These are phyloP conservation scores for Talaromyces sp. DNA, from an alignment of 2,329 filamentous ascomycete species.

Conservation along the genomic window DNA sequence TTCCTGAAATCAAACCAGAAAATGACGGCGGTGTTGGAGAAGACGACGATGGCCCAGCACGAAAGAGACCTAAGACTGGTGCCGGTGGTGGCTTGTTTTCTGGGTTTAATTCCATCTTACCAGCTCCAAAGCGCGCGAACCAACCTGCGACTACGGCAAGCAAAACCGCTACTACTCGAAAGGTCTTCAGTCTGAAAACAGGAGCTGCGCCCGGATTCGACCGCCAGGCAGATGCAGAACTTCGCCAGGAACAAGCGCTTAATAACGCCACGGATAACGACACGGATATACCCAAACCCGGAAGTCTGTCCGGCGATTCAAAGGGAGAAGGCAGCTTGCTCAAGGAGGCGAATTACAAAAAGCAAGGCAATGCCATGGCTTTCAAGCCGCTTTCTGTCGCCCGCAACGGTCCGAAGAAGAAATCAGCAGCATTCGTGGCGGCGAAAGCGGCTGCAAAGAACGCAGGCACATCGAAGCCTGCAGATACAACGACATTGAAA, in stretches of 20 bases:
- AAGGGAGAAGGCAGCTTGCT: conserved; percentile 8
- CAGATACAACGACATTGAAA: conserved; percentile 16
- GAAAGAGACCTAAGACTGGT: conserved; percentile 64
- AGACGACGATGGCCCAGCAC: conserved; percentile 54
- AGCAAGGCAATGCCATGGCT: conserved; percentile 74
- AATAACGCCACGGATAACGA: conserved; percentile 24
- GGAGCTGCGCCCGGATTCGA: conserved; percentile 78
- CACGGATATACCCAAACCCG: conserved; percentile 20
- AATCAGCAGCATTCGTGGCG: conserved; percentile 24
- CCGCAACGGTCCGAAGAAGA: conserved; percentile 68
- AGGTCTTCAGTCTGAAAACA: conserved; percentile 71
- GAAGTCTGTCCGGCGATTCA: conserved; percentile 16
- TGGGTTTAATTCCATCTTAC: conserved; percentile 81
- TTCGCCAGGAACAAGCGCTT: conserved; percentile 22
- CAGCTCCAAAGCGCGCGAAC: conserved; percentile 64
- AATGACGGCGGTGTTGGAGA: conserved; percentile 30
- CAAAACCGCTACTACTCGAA: conserved; percentile 36
- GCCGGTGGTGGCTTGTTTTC: conserved; percentile 65
- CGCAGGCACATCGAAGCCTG: neutral
- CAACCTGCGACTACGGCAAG: conserved; percentile 11
- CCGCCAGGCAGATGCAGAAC: conserved; percentile 49
- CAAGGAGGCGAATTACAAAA: conserved; percentile 36
- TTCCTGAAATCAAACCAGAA: conserved; percentile 53
- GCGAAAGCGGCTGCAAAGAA: conserved; percentile 12
- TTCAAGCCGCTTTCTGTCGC: conserved; percentile 86